Evolutionary conservation across 176 grass and related monocot species (phyloP), one percentile per base, ranked within the genome.

Genomic region (Juncus effusus): DNA sequence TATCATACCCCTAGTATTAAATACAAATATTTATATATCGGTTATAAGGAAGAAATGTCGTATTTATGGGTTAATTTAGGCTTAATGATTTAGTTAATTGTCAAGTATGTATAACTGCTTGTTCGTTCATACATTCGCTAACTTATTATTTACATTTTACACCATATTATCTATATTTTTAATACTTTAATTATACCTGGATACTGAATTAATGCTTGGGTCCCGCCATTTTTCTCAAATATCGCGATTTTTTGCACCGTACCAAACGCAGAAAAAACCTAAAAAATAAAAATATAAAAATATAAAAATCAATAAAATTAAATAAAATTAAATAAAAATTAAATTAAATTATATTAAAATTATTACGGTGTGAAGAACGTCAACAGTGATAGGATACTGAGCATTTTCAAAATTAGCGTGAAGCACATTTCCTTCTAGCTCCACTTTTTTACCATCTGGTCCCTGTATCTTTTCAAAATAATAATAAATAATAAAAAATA

Each of bases 201-300:
- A 69, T 93, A 99, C 64, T 93, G 94, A 69, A 99, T 87, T 56
- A 99, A 77, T 77, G 88, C 94, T 82, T 99, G 88, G 44, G 81
- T 89, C 78, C 73, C 85, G 63, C 88, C 88, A 7, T 99, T 92
- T 72, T 99, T 99, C 73, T 92, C 88, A 64, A 99, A 99, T 67
- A 99, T 93, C 65, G 88, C 88, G 74, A 99, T 86, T 99, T 97
- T 97, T 74, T 92, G 93, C 40, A 97, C 88, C 39, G 68, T 76
- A 35, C 93, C 93, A 64, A 92, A 92, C 77, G 88, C 76, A 64
- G 88, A 92, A 60, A 92, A 97, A 57, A 97, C 93, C 93, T 97
- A 69, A 60, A 73, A 83, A 65, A 80, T 77, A 28, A 28, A n/a
- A n/a, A n/a, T n/a, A n/a, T n/a, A n/a, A n/a, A n/a, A 49, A 78